Evolutionary conservation across 2,329 filamentous ascomycete species (phyloP).

Genomic region (Arthrobotrys sphaeroides): DNA sequence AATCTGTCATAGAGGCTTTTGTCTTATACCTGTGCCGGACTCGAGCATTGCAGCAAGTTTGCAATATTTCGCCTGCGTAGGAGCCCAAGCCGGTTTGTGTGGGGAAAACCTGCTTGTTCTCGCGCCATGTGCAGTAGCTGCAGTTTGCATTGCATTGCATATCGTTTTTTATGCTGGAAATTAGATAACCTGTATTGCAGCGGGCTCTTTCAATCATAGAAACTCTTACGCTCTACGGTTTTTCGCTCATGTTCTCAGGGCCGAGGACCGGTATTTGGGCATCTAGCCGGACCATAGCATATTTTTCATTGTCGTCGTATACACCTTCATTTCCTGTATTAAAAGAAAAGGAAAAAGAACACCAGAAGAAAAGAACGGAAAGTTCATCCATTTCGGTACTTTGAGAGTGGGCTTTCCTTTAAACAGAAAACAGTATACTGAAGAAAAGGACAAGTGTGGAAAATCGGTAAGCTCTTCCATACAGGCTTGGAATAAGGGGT

Average conservation of each 20-base stretch:
- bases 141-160: not conserved
- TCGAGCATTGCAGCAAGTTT: slow-evolving; percentile 7
- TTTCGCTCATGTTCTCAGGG: not conserved
- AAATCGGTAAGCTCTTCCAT: not conserved
- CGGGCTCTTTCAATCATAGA: not conserved
- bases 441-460: not conserved
- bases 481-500: not conserved
- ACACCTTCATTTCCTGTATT: slow-evolving; percentile 1
- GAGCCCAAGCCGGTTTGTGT: not conserved
- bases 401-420: not conserved
- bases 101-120: not conserved
- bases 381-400: slow-evolving; percentile 13
- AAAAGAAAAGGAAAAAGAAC: not conserved
- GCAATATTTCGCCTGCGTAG: not conserved
- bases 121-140: not conserved
- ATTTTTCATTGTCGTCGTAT: slow-evolving; percentile 2
- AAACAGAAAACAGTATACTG: slow-evolving; percentile 5
- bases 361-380: not conserved
- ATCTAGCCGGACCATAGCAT: not conserved
- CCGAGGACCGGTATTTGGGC: not conserved
- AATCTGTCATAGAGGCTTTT: not conserved
- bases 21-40: slow-evolving; percentile 1
- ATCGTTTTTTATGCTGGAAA: slow-evolving; percentile 5
- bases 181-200: not conserved
- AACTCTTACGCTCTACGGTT: not conserved